Base-by-base conservation (phyloP, 306 rosid species). In the Clitoria ternatea region DNA sequence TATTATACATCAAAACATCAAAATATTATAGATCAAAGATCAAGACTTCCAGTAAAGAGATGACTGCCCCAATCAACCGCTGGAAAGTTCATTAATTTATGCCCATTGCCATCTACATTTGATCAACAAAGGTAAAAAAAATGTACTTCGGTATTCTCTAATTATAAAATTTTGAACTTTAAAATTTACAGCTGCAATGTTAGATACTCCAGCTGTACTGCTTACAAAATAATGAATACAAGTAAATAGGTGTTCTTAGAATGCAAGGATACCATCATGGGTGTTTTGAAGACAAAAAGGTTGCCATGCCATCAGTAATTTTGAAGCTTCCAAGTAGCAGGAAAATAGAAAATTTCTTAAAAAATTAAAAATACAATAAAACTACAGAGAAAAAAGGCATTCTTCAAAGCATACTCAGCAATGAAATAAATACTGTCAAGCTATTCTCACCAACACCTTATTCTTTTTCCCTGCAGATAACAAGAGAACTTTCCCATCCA, bases 401-500 rank as follows among this genome's bases (percentile, higher is more conserved):
- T 48, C 61, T 59, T n/a, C 42, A 55, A 81, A 69, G 62, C 79
- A 78, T 66, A 57, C 12, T 76, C 47, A 59, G 32, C 27, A 40
- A 43, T 54, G 26, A 6, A 69, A 18, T 47, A 36, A 78, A 71
- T 22, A 39, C 48, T 18, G 7, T 79, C 82, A 88, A 17, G 87
- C 84, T 74, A 94, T 84, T 70, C 91, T 74, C 30, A 94, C 95
- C 49, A 94, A 79, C 73, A 94, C 95, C 89, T 94, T 94, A 72
- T 94, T 94, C 88, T 94, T 94, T 83, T 89, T 94, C 56, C 98
- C 98, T 0, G 97, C 96, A 35, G 98, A 94, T 64, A 94, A 68
- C 69, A 94, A 92, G 30, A 94, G 84, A 57, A 94, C 95, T 65
- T 85, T 90, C 59, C 98, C 98, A 37, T 94, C 97, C 70, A 94